Conservation (phyloP, 139 green algal species). For the Parachlorella kessleri region DNA sequence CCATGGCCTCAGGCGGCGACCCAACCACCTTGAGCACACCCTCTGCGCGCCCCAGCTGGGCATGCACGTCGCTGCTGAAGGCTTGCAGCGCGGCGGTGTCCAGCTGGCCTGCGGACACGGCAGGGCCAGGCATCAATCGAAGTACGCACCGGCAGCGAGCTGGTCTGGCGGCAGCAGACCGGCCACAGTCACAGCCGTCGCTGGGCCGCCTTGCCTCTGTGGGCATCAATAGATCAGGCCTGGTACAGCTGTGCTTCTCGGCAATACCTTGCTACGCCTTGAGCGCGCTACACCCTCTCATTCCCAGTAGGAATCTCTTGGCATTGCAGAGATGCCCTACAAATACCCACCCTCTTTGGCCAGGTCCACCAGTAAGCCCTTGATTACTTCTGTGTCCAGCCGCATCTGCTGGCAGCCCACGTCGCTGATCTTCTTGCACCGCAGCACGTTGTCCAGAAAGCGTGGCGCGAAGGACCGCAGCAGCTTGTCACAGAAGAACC, state of each 20-base stretch:
- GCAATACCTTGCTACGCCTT: too few species aligned
- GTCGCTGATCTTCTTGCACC: slow-evolving; percentile 50
- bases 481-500: slow-evolving; percentile 96
- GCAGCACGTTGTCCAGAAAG: slow-evolving; percentile 72
- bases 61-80: slow-evolving; percentile 35
- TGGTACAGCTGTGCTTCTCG: too few species aligned
- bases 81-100: slow-evolving; percentile 13
- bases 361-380: slow-evolving; percentile 50
- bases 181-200: too few species aligned
- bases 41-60: slow-evolving; percentile 69
- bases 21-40: slow-evolving; percentile 85
- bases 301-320: too few species aligned
- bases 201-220: too few species aligned
- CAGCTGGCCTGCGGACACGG: slow-evolving; percentile 19
- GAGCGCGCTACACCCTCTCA: too few species aligned
- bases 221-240: too few species aligned
- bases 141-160: too few species aligned
- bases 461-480: slow-evolving; percentile 83
- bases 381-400: slow-evolving; percentile 74
- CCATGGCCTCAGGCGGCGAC: slow-evolving; percentile 64
- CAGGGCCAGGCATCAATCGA: too few species aligned
- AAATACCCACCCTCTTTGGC: slow-evolving; percentile 23
- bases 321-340: too few species aligned
- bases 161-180: too few species aligned
- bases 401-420: slow-evolving; percentile 72